Evolutionary conservation across 2,329 filamentous ascomycete species (phyloP).

Genomic region (Samsoniella hepiali): DNA sequence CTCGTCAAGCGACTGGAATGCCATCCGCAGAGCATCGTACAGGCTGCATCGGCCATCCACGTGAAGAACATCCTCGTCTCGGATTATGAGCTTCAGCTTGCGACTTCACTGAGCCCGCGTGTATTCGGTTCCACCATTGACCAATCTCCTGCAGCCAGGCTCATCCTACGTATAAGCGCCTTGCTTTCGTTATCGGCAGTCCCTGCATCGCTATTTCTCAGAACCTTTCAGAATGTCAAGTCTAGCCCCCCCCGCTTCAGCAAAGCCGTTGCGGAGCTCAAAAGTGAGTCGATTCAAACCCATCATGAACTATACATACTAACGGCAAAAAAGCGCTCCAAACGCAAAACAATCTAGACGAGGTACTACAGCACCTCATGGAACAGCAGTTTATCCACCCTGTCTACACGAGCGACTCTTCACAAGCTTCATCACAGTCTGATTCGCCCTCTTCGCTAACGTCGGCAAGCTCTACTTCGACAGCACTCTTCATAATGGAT

Average conservation of each 20-base stretch:
- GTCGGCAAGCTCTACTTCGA: constrained; percentile 20
- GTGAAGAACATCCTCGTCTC: constrained; percentile 22
- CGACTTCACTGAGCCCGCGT: constrained; percentile 18
- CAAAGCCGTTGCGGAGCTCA: constrained; percentile 21
- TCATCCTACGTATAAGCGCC: constrained; percentile 25
- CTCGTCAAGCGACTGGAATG: constrained; percentile 22
- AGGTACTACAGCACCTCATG: constrained; percentile 26
- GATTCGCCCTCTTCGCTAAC: constrained; percentile 19
- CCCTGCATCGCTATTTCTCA: constrained; percentile 23
- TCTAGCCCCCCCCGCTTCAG: constrained; percentile 21
- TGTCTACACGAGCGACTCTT: constrained; percentile 20
- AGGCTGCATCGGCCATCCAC: constrained; percentile 25
- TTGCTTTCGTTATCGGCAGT: constrained; percentile 27
- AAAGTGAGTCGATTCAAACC: constrained; percentile 15
- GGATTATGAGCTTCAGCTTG: constrained; percentile 21
- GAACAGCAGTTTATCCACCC: constrained; percentile 27
- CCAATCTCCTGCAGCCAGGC: constrained; percentile 25
- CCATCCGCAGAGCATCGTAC: constrained; percentile 24
- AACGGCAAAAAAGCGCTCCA: constrained; percentile 21
- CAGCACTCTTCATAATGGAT: constrained; percentile 27
- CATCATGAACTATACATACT: not conserved
- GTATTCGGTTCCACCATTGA: constrained; percentile 25
- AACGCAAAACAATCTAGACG: constrained; percentile 23
- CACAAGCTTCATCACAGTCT: not conserved
- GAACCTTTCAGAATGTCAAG: not conserved